Evolutionary conservation across 768 basidiomycete species (phyloP), one percentile per base, ranked within the genome.

Genomic region (Boletus huronensis): DNA sequence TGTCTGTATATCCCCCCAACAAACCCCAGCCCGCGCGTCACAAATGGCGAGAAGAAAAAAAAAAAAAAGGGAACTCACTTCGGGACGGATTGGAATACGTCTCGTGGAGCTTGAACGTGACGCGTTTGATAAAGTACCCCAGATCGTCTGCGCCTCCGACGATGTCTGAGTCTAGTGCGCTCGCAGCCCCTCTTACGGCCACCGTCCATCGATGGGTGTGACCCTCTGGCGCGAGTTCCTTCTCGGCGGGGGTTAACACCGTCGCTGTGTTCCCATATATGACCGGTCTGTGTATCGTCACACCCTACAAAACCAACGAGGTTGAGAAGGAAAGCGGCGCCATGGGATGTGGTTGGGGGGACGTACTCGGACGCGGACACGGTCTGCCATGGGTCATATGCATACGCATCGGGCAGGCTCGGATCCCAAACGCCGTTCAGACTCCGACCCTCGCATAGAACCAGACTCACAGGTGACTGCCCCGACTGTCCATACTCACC

Each of bases 201-300:
- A 99, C 88, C 0, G 94, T 98, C 97, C 97, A 99, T 57, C 83
- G 82, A 70, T 98, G 96, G 3, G 96, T 98, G 63, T 95, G 93
- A 60, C 93, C 90, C 7, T 81, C 79, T 26, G 79, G 72, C 16
- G 75, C 65, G 16, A 69, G 57, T 58, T 83, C 81, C 50, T 83
- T 80, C 68, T 97, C 94, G 61, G 84, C 82, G 16, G 80, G 74
- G 0, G 83, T 86, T 57, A 99, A 70, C 51, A 93, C 83, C 1
- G 81, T 79, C 31, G 96, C 92, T 13, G 88, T 90, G 70, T 98
- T 98, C 45, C 97, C 97, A 74, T 98, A 98, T 56, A 98, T 90
- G 60, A 99, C 83, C 2, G 95, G 92, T 46, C 97, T 81, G 68
- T 84, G 84, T 48, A 98, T 90, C 59, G 82, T 88, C 39, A 95